Evolutionary conservation across 805 yeast species (phyloP).

Genomic region (Henningerozyma blattae): DNA sequence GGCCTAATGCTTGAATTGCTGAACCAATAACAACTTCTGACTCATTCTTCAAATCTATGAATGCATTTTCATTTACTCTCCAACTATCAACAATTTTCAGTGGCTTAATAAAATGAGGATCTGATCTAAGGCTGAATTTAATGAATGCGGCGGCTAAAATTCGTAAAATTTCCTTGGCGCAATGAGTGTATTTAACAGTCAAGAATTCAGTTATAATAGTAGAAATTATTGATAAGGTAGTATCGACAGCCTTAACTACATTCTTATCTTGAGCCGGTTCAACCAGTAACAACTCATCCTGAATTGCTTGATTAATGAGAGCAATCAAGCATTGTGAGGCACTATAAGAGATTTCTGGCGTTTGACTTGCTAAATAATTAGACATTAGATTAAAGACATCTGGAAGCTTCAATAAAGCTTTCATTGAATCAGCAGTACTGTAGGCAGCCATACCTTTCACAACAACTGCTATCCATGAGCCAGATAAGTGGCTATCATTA

Average conservation of each 20-base stretch:
- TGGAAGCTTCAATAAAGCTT: constrained; percentile 46
- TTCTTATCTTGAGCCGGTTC: constrained; percentile 47
- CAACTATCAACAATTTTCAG: constrained; percentile 71
- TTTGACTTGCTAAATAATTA: constrained; percentile 57
- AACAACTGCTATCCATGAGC: constrained; percentile 90
- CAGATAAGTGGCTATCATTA: constrained; percentile 76
- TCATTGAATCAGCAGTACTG: constrained; percentile 37
- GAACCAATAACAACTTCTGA: constrained; percentile 74
- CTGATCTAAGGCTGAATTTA: constrained; percentile 50
- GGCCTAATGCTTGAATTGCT: constrained; percentile 74
- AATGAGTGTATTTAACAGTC: constrained; percentile 61
- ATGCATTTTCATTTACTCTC: constrained; percentile 63
- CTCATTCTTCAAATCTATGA: constrained; percentile 48
- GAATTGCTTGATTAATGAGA: constrained; percentile 52
- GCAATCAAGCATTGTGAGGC: constrained; percentile 86
- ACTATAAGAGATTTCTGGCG: constrained; percentile 51
- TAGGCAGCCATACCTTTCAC: constrained; percentile 65
- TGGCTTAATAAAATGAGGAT: constrained; percentile 58
- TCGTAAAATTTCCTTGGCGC: constrained; percentile 64
- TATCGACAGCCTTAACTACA: constrained; percentile 44
- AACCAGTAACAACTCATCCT: constrained; percentile 43
- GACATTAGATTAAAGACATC: constrained; percentile 43
- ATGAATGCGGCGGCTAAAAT: constrained; percentile 50
- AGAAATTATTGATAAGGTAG: constrained; percentile 38
- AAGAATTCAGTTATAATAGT: constrained; percentile 48